Conservation (phyloP, 164 flowering plant species). For the Berberis thunbergii region DNA sequence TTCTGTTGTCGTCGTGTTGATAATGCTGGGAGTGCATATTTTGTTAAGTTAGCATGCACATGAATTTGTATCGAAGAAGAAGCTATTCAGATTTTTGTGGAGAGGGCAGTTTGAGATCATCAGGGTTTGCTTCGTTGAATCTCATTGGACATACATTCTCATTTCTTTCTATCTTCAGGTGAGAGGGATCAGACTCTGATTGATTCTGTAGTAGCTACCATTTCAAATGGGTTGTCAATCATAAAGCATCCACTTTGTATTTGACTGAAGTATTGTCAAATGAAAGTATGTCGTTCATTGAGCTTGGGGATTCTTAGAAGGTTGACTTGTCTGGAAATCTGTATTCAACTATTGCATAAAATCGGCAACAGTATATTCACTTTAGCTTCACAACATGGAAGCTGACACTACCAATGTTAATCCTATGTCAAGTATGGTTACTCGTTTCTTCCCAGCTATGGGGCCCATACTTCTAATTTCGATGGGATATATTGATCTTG, state of each 20-base stretch:
- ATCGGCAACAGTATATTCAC: neutral
- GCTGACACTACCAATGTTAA: constrained; percentile 22
- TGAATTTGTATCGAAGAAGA: constrained; percentile 13
- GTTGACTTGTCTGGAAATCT: neutral
- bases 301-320: constrained; percentile 3
- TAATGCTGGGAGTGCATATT: neutral
- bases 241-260: constrained; percentile 7
- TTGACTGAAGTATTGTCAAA: constrained; percentile 1
- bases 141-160: constrained; percentile 5
- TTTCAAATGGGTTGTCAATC: neutral
- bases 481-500: constrained; percentile 83
- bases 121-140: neutral
- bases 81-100: constrained; percentile 4
- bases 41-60: neutral
- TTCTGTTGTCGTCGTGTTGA: neutral
- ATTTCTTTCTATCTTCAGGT: constrained; percentile 1
- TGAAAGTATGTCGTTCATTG: constrained; percentile 3
- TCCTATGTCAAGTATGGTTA: constrained; percentile 19
- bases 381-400: constrained; percentile 34
- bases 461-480: constrained; percentile 62
- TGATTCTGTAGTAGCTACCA: neutral
- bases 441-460: constrained; percentile 46
- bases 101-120: neutral
- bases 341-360: neutral
- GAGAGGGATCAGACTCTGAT: constrained; percentile 6